A percentile compares a stretch with the other conserved stretches of the same genome.
Conservation (phyloP, 306 rosid genomes). For the Hippophae rhamnoides region DNA sequence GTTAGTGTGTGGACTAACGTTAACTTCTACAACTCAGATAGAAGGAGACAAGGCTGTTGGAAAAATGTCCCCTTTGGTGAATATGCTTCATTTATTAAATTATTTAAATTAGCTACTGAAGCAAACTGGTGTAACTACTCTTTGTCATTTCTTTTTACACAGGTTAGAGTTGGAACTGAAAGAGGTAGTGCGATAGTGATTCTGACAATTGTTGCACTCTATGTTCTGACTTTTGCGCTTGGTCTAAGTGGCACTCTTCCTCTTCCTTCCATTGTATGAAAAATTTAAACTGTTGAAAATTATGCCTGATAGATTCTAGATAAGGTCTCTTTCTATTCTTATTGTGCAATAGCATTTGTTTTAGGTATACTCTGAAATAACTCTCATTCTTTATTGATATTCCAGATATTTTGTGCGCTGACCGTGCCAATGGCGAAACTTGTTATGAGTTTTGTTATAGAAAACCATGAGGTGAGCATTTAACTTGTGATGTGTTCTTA, state of each 20-base stretch:
- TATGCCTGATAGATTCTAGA: neutral
- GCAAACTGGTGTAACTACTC: neutral
- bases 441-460: constrained; percentile 55
- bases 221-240: constrained; percentile 41
- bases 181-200: constrained; percentile 54
- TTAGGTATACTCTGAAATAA: neutral
- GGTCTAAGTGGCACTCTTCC: constrained; percentile 60
- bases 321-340: neutral
- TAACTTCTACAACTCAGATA: constrained; percentile 32
- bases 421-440: constrained; percentile 69
- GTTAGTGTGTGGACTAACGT: constrained; percentile 13
- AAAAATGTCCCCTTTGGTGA: constrained; percentile 86
- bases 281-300: neutral
- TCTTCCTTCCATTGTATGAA: constrained; percentile 50
- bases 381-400: constrained; percentile 1
- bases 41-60: constrained; percentile 72
- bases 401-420: constrained; percentile 58
- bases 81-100: neutral
- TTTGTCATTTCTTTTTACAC: constrained; percentile 4
- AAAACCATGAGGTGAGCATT: constrained; percentile 58
- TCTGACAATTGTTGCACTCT: constrained; percentile 38
- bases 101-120: neutral
- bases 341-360: neutral
- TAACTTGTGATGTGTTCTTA: neutral
- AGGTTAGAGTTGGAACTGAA: constrained; percentile 77